phyloP scores from a whole-genome alignment of 192 early-diverging fungal genomes.

The Diversispora epigaea region DNA sequence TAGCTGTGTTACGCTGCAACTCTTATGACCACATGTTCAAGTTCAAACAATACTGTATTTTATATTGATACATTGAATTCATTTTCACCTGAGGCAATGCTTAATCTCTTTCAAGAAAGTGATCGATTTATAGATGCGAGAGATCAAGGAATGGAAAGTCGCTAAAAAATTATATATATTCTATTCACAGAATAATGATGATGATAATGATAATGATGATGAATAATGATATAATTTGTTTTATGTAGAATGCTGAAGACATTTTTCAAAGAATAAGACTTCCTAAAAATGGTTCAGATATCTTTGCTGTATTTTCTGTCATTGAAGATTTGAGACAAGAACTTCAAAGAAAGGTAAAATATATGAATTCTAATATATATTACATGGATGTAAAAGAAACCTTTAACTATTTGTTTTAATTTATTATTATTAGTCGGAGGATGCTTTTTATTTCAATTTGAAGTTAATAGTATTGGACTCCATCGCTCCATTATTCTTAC shows the following conservation, averaged over 20 bases:
- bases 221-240: neutral
- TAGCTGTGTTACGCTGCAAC: neutral
- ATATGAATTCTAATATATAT: neutral
- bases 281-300: neutral
- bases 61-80: conserved; percentile 26
- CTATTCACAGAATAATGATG: neutral
- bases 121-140: conserved; percentile 12
- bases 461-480: conserved; percentile 26
- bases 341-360: neutral
- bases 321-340: neutral
- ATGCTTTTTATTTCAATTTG: neutral
- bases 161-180: neutral
- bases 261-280: neutral
- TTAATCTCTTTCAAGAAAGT: conserved; percentile 1
- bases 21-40: neutral
- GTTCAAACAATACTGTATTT: conserved; percentile 3
- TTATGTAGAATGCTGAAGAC: neutral
- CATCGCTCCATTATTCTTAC: neutral
- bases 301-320: neutral
- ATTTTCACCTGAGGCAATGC: neutral
- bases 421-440: neutral
- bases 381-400: neutral
- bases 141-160: neutral
- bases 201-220: too few species aligned
- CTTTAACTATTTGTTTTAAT: neutral